Base-by-base conservation (phyloP, 78 protist genomes). In the Dictyostelium purpureum region DNA sequence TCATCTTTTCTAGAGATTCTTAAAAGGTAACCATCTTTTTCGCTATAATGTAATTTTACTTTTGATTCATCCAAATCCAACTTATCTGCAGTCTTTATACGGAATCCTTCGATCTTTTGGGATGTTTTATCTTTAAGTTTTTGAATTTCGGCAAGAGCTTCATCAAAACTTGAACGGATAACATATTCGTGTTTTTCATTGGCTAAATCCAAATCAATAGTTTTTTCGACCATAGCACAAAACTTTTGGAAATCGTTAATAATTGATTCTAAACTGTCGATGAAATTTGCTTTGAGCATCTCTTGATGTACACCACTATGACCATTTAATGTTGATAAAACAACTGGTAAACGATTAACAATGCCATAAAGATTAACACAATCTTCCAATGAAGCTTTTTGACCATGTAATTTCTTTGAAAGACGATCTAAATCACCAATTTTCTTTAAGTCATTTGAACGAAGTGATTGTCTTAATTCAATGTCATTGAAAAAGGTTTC, bases 141-240 rank as follows among this genome's bases (percentile, higher is more conserved):
- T 26, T 57, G 77, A n/a, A 88, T 67, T 10, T 35, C 89, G 14
- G 24, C 14, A 7, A 97, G 94, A 21, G 57, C 89, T 2, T 45
- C 89, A 65, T 96, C 93, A 66, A 93, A 97, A 28, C 75, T 33
- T 2, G 99, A 63, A 18, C 89, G 71, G 94, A 98, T 95, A 14
- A 94, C 33, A 52, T 90, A 98, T 79, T 96, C 95, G 93, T 90
- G 93, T n/a, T 69, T 21, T 14, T 71, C 77, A 14, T 66, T 59
- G 9, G 67, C 97, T 7, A 40, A 21, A 16, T 69, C 96, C 35
- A 97, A 65, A 57, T 98, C 99, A 16, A 98, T 69, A 0, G 97
- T 79, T 14, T 59, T n/a, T n/a, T 94, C 97, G 19, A 98, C 95
- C 85, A 98, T 74, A 33, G 45, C 81, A 33, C 6, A 33, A 43